Conservation (phyloP, 306 rosid genomes). For the Ammopiptanthus mongolicus region DNA sequence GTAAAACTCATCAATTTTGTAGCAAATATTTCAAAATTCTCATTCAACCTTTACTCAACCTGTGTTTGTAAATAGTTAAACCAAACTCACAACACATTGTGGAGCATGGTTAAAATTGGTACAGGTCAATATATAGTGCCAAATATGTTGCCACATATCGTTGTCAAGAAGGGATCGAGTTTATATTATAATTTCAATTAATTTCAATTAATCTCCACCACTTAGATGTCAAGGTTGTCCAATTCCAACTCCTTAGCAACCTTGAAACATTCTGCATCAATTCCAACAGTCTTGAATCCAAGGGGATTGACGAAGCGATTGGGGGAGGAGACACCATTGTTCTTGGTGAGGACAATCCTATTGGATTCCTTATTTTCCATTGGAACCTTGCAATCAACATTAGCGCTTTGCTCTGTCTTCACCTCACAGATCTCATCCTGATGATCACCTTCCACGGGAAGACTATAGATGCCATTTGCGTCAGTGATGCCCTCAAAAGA, state of each 20-base stretch:
- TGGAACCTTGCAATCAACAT: neutral
- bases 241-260: constrained; percentile 35
- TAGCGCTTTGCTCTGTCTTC: neutral
- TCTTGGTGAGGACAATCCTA: constrained; percentile 31
- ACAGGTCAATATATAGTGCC: neutral
- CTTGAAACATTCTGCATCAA: neutral
- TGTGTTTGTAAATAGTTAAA: neutral
- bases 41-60: neutral
- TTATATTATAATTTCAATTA: too few species aligned
- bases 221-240: neutral
- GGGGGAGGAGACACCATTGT: constrained; percentile 34
- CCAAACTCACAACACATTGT: neutral
- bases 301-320: constrained; percentile 44
- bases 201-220: neutral
- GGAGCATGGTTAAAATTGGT: neutral
- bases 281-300: constrained; percentile 41
- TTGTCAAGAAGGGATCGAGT: too few species aligned
- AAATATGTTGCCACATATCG: neutral
- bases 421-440: constrained; percentile 41
- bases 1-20: neutral
- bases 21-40: neutral
- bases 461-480: constrained; percentile 20
- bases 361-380: constrained; percentile 12
- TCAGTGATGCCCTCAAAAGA: neutral
- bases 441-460: constrained; percentile 22